Evolutionary conservation across 2,329 filamentous ascomycete genomes (phyloP), one percentile per base, ranked within the genome.

Genomic region (Onygenales sp.): DNA sequence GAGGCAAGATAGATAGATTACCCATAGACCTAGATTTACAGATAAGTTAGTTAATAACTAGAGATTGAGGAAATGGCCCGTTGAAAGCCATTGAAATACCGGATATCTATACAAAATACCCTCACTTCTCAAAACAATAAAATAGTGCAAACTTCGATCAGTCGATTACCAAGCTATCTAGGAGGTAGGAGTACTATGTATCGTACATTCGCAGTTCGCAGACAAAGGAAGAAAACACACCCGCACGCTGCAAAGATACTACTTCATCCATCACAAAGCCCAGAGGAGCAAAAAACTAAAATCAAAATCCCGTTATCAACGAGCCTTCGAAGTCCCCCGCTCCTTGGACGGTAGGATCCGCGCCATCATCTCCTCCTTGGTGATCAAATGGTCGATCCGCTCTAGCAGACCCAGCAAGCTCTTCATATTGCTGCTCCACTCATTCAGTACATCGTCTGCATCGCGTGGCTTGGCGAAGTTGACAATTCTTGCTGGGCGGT

Each of bases 331-430:
- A 8, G 35, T 49, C 21, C 17, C 36, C 63, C 68, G 70, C 52
- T 70, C 69, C 51, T 68, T 68, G 31, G 69, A 61, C 1, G 89
- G 89, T 71, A 93, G 86, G 64, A 98, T 97, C 55, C 91, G 82
- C 42, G 93, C 93, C 93, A 98, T 98, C 93, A 98, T 98, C 79
- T 98, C 93, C 75, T 98, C 93, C 79, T 97, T 97, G 53, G 94
- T 98, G 66, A 98, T 98, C 64, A 98, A 78, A 71, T 98, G 93
- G 68, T 98, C 93, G 57, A 98, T 94, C 58, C 90, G 81, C 78
- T 95, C 90, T 66, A 95, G 68, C 53, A 92, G 74, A 9, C 89
- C 89, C 60, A 95, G 74, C 63, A 95, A 73, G 66, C 85, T 91
- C 85, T 93, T 95, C 89, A 95, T 97, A 72, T 96, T 95, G 65